Conservation (phyloP, 305 asterid species). For the Solanum hybrid region DNA sequence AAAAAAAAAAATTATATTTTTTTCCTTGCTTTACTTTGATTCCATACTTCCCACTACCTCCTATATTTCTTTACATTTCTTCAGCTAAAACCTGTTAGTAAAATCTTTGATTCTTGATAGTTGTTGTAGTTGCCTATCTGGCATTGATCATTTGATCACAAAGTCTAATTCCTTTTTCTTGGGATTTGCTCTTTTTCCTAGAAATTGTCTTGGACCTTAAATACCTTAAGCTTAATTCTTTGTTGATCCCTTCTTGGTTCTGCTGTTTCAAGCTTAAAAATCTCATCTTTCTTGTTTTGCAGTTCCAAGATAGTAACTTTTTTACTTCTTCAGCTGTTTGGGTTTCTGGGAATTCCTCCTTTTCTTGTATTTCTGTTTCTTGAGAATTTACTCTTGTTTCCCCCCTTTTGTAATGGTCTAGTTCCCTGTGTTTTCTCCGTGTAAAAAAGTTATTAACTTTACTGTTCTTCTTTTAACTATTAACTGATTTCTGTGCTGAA, state of each 20-base stretch:
- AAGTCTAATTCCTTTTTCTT: constrained; percentile 26
- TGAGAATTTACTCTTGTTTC: constrained; percentile 3
- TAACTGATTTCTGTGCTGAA: neutral
- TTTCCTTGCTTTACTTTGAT: constrained; percentile 16
- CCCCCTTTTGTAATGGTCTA: constrained; percentile 22
- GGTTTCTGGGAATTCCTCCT: neutral
- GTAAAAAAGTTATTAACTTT: constrained; percentile 8
- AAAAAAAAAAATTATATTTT: neutral
- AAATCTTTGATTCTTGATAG: constrained; percentile 25
- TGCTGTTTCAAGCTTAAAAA: constrained; percentile 28
- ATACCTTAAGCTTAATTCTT: constrained; percentile 16
- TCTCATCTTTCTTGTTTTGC: constrained; percentile 16
- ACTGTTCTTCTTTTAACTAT: neutral
- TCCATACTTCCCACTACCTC: constrained; percentile 19
- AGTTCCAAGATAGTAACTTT: constrained; percentile 15
- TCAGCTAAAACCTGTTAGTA: constrained; percentile 20
- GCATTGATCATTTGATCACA: constrained; percentile 37
- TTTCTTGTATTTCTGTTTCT: neutral
- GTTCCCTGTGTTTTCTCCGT: constrained; percentile 3
- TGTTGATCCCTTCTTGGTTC: constrained; percentile 27
- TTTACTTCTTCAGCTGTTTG: neutral
- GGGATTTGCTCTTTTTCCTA: constrained; percentile 12
- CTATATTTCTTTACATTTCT: constrained; percentile 37
- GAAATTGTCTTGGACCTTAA: constrained; percentile 14
- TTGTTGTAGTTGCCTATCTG: constrained; percentile 21